Percentiles rank a stretch among this genome's conserved stretches.
phyloP scores from a whole-genome alignment of 371 early-diverging fungal species.

The Mortierella sp. region DNA sequence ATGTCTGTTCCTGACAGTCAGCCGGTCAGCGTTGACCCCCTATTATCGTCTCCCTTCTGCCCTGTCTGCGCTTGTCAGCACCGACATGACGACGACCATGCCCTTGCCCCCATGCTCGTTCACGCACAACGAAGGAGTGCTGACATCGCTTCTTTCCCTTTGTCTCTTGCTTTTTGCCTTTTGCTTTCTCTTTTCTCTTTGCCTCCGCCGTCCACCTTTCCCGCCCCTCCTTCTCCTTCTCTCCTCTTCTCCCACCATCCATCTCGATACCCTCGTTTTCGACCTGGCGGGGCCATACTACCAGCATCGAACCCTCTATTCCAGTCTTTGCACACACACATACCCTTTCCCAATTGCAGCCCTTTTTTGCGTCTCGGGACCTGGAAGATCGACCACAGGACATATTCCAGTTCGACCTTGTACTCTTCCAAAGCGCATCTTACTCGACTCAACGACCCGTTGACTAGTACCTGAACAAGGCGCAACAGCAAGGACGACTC shows the following conservation, averaged over 20 bases:
- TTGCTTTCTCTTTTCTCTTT: not conserved
- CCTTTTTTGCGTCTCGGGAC: not conserved
- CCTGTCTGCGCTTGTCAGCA: conserved; percentile 5
- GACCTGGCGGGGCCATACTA: not conserved
- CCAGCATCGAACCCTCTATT: not conserved
- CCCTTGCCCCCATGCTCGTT: not conserved
- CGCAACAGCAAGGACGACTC: not conserved
- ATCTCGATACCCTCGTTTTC: not conserved
- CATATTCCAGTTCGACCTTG: not conserved
- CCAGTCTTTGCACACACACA: not conserved
- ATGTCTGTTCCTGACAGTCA: not conserved
- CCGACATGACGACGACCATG: not conserved
- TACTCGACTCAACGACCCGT: not conserved
- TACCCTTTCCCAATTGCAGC: not conserved
- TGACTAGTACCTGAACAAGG: not conserved
- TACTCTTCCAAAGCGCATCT: not conserved
- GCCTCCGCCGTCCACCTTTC: conserved; percentile 6
- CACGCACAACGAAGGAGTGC: not conserved
- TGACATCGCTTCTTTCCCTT: not conserved
- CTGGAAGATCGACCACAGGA: not conserved
- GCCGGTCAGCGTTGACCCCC: not conserved
- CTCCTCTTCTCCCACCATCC: not conserved
- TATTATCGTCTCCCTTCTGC: not conserved
- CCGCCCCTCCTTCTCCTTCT: not conserved
- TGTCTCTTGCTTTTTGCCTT: not conserved